These are phyloP conservation scores for Lignosus rhinocerotis DNA, from an alignment of 1,284 basidiomycete genomes.

Conservation along the genomic window DNA sequence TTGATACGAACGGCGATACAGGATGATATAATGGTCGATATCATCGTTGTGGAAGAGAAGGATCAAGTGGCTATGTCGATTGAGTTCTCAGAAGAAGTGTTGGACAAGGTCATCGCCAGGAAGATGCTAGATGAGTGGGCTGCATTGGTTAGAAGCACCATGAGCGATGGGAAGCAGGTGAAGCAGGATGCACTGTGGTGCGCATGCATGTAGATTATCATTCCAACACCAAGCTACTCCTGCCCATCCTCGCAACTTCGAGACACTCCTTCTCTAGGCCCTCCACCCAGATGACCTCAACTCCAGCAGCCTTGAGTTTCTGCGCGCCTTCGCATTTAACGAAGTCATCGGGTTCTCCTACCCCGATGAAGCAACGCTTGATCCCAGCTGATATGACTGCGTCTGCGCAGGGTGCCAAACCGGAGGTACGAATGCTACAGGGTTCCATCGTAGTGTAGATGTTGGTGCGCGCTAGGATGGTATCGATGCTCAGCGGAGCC, in stretches of 20 bases:
- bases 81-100: slow-evolving; percentile 36
- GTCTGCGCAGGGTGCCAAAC: slow-evolving; percentile 84
- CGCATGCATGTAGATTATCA: not conserved
- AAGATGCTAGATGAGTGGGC: slow-evolving; percentile 25
- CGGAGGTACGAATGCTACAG: slow-evolving; percentile 89
- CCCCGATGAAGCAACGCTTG: slow-evolving; percentile 84
- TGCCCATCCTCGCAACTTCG: slow-evolving; percentile 59
- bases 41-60: slow-evolving; percentile 31
- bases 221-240: slow-evolving; percentile 30
- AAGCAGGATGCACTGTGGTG: slow-evolving; percentile 9
- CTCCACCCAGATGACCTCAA: slow-evolving; percentile 75
- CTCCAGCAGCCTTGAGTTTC: slow-evolving; percentile 72
- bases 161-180: not conserved
- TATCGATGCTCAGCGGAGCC: slow-evolving; percentile 31
- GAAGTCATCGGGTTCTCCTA: slow-evolving; percentile 93
- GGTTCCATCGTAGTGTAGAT: slow-evolving; percentile 98
- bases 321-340: slow-evolving; percentile 89
- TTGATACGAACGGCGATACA: slow-evolving; percentile 22
- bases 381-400: slow-evolving; percentile 79
- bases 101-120: slow-evolving; percentile 34
- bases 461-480: slow-evolving; percentile 60
- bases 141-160: slow-evolving; percentile 28
- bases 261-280: slow-evolving; percentile 79
- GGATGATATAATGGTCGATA: slow-evolving; percentile 48
- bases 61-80: slow-evolving; percentile 44